phyloP scores from a whole-genome alignment of 169 alveolate genomes.

The Plasmodium gonderi region DNA sequence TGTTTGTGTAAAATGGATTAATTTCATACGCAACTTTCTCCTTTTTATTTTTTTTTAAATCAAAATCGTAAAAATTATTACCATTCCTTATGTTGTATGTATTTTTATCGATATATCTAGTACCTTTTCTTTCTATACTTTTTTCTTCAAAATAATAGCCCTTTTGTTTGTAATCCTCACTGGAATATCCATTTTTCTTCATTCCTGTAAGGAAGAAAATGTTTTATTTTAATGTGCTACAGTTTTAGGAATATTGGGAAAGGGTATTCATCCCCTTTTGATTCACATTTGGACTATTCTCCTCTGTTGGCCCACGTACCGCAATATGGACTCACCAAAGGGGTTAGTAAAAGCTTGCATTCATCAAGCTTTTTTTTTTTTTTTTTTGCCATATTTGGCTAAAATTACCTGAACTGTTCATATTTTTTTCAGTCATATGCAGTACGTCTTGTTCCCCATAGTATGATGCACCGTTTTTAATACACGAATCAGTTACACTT shows the following conservation, averaged over 20 bases:
- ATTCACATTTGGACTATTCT: not conserved
- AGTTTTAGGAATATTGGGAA: no score
- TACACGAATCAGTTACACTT: not conserved
- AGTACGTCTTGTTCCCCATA: not conserved
- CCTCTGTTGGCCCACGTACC: no score
- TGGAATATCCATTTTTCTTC: no score
- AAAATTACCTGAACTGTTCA: constrained; percentile 1
- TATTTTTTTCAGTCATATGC: not conserved
- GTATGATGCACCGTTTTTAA: not conserved
- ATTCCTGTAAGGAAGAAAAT: no score
- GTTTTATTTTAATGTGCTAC: no score
- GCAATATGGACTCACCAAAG: no score
- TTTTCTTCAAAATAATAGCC: not conserved
- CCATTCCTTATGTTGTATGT: not conserved
- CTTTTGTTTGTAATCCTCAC: no score
- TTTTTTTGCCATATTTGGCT: not conserved
- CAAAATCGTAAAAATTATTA: constrained; percentile 4
- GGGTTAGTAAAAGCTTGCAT: no score
- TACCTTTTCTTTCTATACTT: not conserved
- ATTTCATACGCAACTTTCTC: not conserved
- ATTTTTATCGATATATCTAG: constrained; percentile 39
- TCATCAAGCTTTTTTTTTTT: no score
- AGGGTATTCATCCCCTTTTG: not conserved
- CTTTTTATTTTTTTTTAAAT: not conserved
- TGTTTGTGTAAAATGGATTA: not conserved